A percentile compares a stretch with the other conserved stretches of the same genome.
Conservation (phyloP, 78 protist species). For the Dictyostelium brefeldianum region DNA sequence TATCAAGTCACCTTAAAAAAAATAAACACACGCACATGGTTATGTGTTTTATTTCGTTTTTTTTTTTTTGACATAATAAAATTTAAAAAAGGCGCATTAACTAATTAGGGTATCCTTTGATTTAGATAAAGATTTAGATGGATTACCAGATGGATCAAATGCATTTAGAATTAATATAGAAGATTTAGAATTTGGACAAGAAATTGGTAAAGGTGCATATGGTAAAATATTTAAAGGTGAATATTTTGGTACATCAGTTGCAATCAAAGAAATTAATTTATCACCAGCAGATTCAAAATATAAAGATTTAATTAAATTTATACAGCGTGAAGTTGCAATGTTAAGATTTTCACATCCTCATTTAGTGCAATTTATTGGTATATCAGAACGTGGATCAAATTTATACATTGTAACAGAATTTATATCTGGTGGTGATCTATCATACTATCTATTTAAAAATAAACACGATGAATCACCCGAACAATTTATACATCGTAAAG, state of each 20-base stretch:
- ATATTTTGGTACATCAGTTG: slow-evolving; percentile 78
- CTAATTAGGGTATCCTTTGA: too few species aligned
- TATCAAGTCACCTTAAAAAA: too few species aligned
- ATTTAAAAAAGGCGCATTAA: too few species aligned
- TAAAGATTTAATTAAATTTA: slow-evolving; percentile 67
- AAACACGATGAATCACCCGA: slow-evolving; percentile 43
- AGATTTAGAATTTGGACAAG: slow-evolving; percentile 74
- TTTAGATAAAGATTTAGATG: slow-evolving; percentile 37
- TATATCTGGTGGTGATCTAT: slow-evolving; percentile 72
- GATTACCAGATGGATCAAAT: slow-evolving; percentile 69
- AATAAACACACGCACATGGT: too few species aligned
- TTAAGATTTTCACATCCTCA: slow-evolving; percentile 67
- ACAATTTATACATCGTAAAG: slow-evolving; percentile 31
- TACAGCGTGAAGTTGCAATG: slow-evolving; percentile 75
- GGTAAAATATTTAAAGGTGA: slow-evolving; percentile 82
- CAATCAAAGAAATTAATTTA: slow-evolving; percentile 56
- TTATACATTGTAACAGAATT: slow-evolving; percentile 62
- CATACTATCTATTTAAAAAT: slow-evolving; percentile 62
- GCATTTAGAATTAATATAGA: slow-evolving; percentile 66
- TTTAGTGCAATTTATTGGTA: slow-evolving; percentile 54
- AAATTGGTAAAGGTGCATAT: slow-evolving; percentile 76
- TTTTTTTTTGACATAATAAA: too few species aligned
- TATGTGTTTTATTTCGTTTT: too few species aligned
- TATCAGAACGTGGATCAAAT: slow-evolving; percentile 46
- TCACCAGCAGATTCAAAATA: slow-evolving; percentile 53